Conservation (phyloP, 2,329 filamentous ascomycete species). For the Penicillium thymicola region DNA sequence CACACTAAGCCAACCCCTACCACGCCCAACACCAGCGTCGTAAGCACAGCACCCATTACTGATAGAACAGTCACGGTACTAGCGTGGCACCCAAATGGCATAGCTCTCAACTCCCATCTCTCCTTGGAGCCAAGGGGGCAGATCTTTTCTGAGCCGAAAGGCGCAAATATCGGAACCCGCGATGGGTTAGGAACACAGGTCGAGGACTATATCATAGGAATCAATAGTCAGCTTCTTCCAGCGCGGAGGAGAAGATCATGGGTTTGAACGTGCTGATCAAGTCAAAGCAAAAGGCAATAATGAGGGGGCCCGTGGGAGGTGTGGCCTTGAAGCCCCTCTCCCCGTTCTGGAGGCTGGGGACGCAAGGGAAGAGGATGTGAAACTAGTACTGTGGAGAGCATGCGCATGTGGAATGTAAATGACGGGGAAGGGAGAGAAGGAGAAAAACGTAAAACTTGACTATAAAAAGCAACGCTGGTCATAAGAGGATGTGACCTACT, state of each 20-base stretch:
- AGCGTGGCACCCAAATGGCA: conserved; percentile 40
- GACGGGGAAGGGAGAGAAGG: not conserved
- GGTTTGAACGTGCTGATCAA: not conserved
- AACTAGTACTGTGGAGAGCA: not conserved
- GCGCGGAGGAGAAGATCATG: not conserved
- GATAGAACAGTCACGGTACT: conserved; percentile 42
- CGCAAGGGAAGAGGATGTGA: conserved; percentile 7
- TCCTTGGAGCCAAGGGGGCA: conserved; percentile 41
- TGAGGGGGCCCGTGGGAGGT: not conserved
- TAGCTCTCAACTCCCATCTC: conserved; percentile 42
- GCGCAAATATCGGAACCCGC: conserved; percentile 38
- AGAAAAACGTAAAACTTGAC: not conserved
- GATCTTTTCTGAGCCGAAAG: conserved; percentile 33
- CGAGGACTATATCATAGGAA: conserved; percentile 29
- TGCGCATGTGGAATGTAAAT: not conserved
- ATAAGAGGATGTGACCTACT: conserved; percentile 26
- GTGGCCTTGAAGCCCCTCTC: not conserved
- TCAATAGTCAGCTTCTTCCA: not conserved
- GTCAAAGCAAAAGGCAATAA: not conserved
- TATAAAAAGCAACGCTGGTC: not conserved
- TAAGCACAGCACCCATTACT: conserved; percentile 30
- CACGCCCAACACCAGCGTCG: conserved; percentile 26
- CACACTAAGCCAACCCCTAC: conserved; percentile 18
- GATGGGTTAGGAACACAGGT: conserved; percentile 40
- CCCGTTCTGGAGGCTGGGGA: conserved; percentile 5